Base-by-base conservation (phyloP, 1,139 yeast species). In the Fermentozyma sake region DNA sequence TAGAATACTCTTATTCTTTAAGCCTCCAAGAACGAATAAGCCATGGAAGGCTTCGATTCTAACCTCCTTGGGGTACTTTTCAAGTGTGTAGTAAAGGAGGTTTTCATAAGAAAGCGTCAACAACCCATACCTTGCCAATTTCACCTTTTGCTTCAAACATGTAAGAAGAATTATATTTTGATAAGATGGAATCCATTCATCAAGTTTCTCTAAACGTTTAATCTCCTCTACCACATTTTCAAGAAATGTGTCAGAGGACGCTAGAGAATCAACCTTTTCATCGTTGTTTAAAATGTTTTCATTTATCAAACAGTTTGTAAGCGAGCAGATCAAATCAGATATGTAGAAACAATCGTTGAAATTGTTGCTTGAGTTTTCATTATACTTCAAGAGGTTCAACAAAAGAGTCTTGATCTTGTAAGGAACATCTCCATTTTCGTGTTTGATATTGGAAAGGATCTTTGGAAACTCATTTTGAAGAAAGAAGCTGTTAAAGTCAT, bases 171-270 rank as follows among this genome's bases (percentile, higher is more conserved):
- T 62, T 23, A 69, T 49, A 21, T 72, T 59, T 24, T 80, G 81
- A 40, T 72, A 76, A 0, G 95, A 79, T 0, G 96, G 94, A 9
- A 81, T 68, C 94, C 95, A 87, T 27, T 76, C 79, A 45, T 91
- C 97, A 56, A 93, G 65, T 38, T 89, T 76, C 39, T 79, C 77
- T 35, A 80, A 72, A 36, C 97, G 68, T 30, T 79, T 76, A 27
- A 93, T 61, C 47, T 89, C 72, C 5, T 49, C 44, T 5, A 55
- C 34, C 1, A 58, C 70, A 22, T 44, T 48, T 5, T 42, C 41
- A 6, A 52, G 39, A 32, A 63, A 61, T 16, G 46, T 44, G 25
- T 55, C 54, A 17, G 55, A 54, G 9, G 47, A 37, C 15, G 36
- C 29, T 2, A 33, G 27, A n/a, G 73, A 52, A n/a, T n/a, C n/a